Base-by-base conservation (phyloP, 441 rosid genomes). In the Adansonia gregorii region DNA sequence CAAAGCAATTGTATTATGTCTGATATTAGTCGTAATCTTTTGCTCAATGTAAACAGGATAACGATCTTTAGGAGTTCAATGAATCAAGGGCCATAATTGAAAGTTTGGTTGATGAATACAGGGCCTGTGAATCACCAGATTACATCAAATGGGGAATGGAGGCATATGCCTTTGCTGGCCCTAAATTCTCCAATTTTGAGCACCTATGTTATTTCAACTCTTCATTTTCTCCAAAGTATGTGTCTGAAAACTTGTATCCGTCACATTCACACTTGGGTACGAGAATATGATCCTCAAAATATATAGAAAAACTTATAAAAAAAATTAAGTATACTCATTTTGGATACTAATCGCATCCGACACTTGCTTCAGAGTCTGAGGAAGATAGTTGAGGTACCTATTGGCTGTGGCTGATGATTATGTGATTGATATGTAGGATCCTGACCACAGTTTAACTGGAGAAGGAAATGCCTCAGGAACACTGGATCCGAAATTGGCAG, bases 51-150 rank as follows among this genome's bases (percentile, higher is more conserved):
- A 75, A 67, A 76, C 92, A 94, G 98, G 99, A 96, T 86, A 96
- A 96, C 82, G 98, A 94, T 80, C 98, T 96, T 67, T 94, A 97
- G 2, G 99, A 97, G 84, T 97, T 97, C 84, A 97, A 97, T 74
- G 98, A 94, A 85, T 88, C 98, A 52, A 90, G 96, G 81, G 97
- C 94, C 78, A 87, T 93, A 78, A 90, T 92, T 39, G 95, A 88
- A 88, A 96, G 98, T 82, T 88, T 96, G 83, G 98, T 94, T 85
- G 96, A 96, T 66, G 99, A 96, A 81, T 96, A 96, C 20, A 94
- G 94, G 86, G 99, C 99, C 6, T 96, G 99, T 73, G 98, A 96
- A 78, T 93, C 98, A 58, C 97, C 98, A 48, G 98, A 96, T 85
- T 96, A 93, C 85, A 93, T 96, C 82, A 94, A 96, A 86, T 96